Conservation (phyloP, 2,329 filamentous ascomycete genomes). For the Fusarium sp. region DNA sequence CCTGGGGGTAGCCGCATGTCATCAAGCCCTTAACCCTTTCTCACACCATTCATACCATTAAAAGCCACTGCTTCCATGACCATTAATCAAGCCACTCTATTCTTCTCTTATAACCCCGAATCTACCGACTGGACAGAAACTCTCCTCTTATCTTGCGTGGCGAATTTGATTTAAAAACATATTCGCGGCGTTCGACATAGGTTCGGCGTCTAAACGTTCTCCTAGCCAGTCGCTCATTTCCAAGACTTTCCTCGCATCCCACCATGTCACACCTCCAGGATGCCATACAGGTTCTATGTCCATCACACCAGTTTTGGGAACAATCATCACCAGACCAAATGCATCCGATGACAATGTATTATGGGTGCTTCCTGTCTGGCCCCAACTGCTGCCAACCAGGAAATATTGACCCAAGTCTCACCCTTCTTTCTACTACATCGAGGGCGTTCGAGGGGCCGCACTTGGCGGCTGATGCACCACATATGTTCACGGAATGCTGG, state of each 20-base stretch:
- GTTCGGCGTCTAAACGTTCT: background rate
- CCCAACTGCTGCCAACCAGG: background rate
- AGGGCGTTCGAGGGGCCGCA: background rate
- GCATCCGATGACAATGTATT: background rate
- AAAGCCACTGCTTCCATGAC: background rate
- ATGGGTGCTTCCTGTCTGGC: background rate
- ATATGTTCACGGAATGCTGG: background rate
- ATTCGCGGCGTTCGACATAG: background rate
- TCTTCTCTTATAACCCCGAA: background rate
- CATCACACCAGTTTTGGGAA: background rate
- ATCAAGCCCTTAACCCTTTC: background rate
- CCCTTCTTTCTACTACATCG: background rate
- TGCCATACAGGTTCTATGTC: background rate
- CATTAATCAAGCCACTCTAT: background rate
- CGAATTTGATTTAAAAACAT: background rate
- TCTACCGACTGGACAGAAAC: background rate
- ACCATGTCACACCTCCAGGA: background rate
- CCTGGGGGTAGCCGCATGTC: background rate
- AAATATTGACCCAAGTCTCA: background rate
- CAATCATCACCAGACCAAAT: background rate
- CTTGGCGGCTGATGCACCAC: background rate
- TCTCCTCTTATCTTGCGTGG: background rate
- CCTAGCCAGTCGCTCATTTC: background rate
- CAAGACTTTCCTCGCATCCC: background rate
- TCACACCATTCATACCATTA: background rate